Evolutionary conservation across 768 basidiomycete species (phyloP), one percentile per base, ranked within the genome.

Genomic region (Tephrocybe sp.): DNA sequence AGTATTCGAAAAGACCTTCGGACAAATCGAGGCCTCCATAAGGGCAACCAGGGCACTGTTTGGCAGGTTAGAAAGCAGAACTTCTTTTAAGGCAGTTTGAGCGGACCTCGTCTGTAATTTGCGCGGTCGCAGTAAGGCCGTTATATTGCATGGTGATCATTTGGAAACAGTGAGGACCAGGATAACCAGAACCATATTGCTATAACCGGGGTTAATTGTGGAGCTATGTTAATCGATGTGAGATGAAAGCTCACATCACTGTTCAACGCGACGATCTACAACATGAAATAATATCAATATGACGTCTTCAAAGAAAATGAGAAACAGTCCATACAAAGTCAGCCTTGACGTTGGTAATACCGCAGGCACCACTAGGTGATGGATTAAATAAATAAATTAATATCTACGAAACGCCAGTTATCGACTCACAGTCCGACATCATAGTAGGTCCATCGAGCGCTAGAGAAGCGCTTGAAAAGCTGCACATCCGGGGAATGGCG

Each of bases 1-100:
- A 82, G 65, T 64, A 75, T 8, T 58, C 59, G 71, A 88, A 86
- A 16, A 86, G 71, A 31, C 80, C 76, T 16, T 67, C 66, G n/a
- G 77, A 74, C 31, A 87, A 61, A 64, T 88, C 85, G 39, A 88
- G 76, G n/a, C 75, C 83, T 10, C 76, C 78, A 39, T 68, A 77
- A 2, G 75, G 75, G 57, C 48, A 55, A 38, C 36, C 45, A 26
- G 52, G 45, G 22, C 51, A 54, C 44, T 44, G 19, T 11, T n/a
- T 6, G 17, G 9, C 19, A n/a, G 5, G 41, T 52, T 38, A 39
- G 32, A 34, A 19, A 26, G 7, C 42, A 51, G 19, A 39, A 13
- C 14, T 68, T 74, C 14, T 68, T 74, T 30, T 26, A 22, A 14
- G 14, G 22, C 16, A 12, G 26, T 4, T 42, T 13, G 8, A 2